Percentiles rank a stretch among this genome's conserved stretches.
These are phyloP conservation scores for Phytophthora constricta DNA, from an alignment of 352 stramenopile species.

Conservation along the genomic window DNA sequence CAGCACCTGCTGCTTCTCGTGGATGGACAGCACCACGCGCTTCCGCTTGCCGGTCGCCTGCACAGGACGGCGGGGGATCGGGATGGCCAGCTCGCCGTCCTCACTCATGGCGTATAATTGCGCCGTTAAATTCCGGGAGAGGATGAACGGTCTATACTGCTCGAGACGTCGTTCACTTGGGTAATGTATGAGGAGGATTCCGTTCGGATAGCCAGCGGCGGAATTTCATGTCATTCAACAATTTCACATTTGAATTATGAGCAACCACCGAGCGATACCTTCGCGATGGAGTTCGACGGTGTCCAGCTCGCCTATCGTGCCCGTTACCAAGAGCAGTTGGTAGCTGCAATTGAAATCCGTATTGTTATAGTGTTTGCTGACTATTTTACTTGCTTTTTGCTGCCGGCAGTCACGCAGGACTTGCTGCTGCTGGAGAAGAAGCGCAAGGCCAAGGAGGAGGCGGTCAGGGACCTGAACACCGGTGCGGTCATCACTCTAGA, in stretches of 20 bases:
- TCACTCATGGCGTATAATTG: background rate
- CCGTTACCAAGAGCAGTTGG: conserved; percentile 13
- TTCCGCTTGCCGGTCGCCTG: conserved; percentile 61
- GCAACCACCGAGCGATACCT: too few species aligned
- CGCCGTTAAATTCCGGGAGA: background rate
- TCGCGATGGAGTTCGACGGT: conserved; percentile 14
- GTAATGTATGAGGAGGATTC: background rate
- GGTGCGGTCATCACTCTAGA: conserved; percentile 31
- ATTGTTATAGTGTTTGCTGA: background rate
- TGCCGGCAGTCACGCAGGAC: conserved; percentile 43
- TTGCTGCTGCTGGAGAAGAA: conserved; percentile 66
- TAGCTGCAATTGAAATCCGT: background rate
- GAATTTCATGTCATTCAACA: background rate
- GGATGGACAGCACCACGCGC: conserved; percentile 83
- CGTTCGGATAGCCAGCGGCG: background rate
- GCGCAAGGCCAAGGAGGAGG: conserved; percentile 53
- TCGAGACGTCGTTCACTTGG: background rate
- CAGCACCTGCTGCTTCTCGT: conserved; percentile 86
- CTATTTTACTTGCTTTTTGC: background rate
- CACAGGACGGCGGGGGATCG: background rate
- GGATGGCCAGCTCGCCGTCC: background rate
- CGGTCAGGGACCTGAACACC: conserved; percentile 49
- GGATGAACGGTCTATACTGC: background rate
- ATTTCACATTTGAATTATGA: background rate
- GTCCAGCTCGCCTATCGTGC: background rate